phyloP scores from a whole-genome alignment of 768 basidiomycete genomes.

The Cyathus striatus region DNA sequence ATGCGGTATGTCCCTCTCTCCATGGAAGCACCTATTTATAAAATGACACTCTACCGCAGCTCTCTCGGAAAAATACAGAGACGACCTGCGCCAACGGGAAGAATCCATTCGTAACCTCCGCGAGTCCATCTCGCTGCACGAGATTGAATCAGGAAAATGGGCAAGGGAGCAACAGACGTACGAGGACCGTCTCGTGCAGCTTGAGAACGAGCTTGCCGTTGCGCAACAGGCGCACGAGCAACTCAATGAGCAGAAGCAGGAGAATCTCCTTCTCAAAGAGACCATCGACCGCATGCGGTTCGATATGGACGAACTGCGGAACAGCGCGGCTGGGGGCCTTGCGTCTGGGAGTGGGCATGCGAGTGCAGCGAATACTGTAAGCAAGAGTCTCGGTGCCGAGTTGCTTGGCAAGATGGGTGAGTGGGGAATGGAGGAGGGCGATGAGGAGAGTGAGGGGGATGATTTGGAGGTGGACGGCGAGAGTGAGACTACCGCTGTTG shows the following conservation, averaged over 20 bases:
- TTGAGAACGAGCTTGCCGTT: slow-evolving; percentile 67
- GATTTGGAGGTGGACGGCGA: slow-evolving; percentile 30
- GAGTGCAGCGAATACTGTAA: slow-evolving; percentile 54
- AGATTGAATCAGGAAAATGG: slow-evolving; percentile 65
- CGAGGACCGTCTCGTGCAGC: slow-evolving; percentile 62
- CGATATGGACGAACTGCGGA: slow-evolving; percentile 90
- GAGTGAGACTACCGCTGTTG: slow-evolving; percentile 25
- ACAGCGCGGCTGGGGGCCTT: slow-evolving; percentile 30
- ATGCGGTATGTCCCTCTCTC: slow-evolving; percentile 46
- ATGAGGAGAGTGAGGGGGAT: slow-evolving; percentile 31
- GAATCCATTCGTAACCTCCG: slow-evolving; percentile 62
- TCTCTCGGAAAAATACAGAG: slow-evolving; percentile 75
- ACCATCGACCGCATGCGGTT: slow-evolving; percentile 93
- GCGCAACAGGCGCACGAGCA: slow-evolving; percentile 70
- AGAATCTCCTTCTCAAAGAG: slow-evolving; percentile 90
- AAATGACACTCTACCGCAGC: slow-evolving; percentile 28
- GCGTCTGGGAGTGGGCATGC: slow-evolving; percentile 33
- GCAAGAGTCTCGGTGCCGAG: slow-evolving; percentile 75
- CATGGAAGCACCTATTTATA: neutral
- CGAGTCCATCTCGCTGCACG: slow-evolving; percentile 54
- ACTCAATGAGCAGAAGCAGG: slow-evolving; percentile 91
- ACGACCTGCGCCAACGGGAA: slow-evolving; percentile 70
- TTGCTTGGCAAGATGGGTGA: slow-evolving; percentile 58
- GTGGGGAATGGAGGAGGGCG: slow-evolving; percentile 20
- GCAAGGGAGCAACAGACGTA: slow-evolving; percentile 61